Percentiles rank a stretch among this genome's conserved stretches.
phyloP scores from a whole-genome alignment of 106 monocot genomes.

The Phalaenopsis aphrodite region DNA sequence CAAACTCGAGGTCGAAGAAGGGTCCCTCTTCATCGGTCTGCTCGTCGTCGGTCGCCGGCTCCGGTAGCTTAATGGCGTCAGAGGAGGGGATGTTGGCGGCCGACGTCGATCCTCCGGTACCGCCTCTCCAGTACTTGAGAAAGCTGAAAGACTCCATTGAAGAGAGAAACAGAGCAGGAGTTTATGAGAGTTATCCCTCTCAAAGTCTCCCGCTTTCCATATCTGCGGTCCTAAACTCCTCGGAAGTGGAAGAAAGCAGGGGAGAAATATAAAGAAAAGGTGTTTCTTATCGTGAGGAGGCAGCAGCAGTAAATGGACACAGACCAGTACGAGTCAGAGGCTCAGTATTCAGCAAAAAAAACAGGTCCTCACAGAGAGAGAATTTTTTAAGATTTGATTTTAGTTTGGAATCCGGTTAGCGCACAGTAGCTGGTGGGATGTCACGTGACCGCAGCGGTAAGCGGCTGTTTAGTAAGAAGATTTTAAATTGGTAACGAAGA shows the following conservation, averaged over 20 bases:
- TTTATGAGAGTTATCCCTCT: neutral
- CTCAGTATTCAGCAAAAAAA: neutral
- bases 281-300: slow-evolving; percentile 6
- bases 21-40: slow-evolving; percentile 39
- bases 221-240: neutral
- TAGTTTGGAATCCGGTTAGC: neutral
- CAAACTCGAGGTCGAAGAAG: slow-evolving; percentile 67
- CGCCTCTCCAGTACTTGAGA: slow-evolving; percentile 3
- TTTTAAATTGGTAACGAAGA: no score
- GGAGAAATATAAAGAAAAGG: neutral
- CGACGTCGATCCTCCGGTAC: neutral
- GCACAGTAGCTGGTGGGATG: neutral
- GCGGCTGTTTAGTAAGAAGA: no score
- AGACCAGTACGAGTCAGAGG: neutral
- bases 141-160: slow-evolving; percentile 58
- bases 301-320: neutral
- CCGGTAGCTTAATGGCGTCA: neutral
- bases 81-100: neutral
- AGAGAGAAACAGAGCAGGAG: slow-evolving; percentile 13
- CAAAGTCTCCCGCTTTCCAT: neutral
- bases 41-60: neutral
- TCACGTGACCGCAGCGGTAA: neutral
- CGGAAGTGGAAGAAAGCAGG: slow-evolving; percentile 1
- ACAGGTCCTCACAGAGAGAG: neutral
- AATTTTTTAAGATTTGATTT: neutral